Conservation (phyloP, 805 yeast genomes). For the Metschnikowia bowlesiae region DNA sequence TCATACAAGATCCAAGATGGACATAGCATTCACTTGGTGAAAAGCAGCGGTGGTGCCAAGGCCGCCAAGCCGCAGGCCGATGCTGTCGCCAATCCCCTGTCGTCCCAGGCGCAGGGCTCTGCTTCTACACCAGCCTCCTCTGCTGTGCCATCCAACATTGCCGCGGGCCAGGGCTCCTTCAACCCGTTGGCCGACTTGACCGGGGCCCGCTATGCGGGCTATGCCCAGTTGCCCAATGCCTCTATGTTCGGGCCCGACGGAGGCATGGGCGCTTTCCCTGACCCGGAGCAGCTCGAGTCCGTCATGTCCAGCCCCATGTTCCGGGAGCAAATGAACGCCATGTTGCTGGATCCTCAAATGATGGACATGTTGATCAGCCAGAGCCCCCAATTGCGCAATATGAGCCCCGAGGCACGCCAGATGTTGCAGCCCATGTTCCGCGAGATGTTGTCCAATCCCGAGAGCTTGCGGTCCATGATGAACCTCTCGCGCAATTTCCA, state of each 20-base stretch:
- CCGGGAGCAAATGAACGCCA: constrained; percentile 75
- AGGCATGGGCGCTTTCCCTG: constrained; percentile 73
- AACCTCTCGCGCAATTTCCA: constrained; percentile 56
- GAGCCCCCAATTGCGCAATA: constrained; percentile 75
- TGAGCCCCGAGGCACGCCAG: constrained; percentile 88
- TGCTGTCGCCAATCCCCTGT: constrained; percentile 4
- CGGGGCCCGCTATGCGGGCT: constrained; percentile 94
- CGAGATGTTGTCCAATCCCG: constrained; percentile 69
- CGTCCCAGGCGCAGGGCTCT: neutral
- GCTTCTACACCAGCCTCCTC: constrained; percentile 1
- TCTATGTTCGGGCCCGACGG: constrained; percentile 94
- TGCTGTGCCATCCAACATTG: constrained; percentile 66
- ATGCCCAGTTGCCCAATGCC: constrained; percentile 79
- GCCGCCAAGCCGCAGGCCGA: constrained; percentile 18
- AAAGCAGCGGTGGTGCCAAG: constrained; percentile 45
- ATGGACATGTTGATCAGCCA: constrained; percentile 74
- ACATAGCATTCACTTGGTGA: constrained; percentile 85
- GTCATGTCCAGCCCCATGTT: constrained; percentile 80
- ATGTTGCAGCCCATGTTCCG: constrained; percentile 82
- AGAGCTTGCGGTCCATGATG: constrained; percentile 78
- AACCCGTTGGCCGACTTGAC: constrained; percentile 91
- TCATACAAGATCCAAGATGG: constrained; percentile 80
- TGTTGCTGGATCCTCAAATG: constrained; percentile 86
- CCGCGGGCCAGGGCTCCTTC: constrained; percentile 85
- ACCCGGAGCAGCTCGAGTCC: constrained; percentile 65